phyloP scores from a whole-genome alignment of 2,329 filamentous ascomycete genomes.

The Thielaviopsis populi region DNA sequence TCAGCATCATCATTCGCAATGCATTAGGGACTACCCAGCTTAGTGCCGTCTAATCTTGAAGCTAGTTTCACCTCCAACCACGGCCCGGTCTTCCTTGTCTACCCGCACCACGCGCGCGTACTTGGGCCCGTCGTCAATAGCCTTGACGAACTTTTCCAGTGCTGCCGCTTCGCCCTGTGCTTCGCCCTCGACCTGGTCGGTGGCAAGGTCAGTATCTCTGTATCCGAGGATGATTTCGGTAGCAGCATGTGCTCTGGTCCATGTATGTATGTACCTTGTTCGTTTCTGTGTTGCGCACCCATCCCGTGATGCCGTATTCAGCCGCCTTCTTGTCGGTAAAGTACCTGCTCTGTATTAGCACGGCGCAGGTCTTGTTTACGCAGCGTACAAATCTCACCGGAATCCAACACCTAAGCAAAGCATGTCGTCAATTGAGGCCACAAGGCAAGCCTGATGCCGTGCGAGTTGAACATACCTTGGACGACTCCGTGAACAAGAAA shows the following conservation, averaged over 20 bases:
- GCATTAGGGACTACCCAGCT: background rate
- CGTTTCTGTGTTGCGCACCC: constrained; percentile 44
- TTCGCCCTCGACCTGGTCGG: constrained; percentile 65
- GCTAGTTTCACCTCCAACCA: constrained; percentile 49
- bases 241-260: background rate
- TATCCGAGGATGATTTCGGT: background rate
- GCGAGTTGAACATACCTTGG: constrained; percentile 40
- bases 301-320: constrained; percentile 40
- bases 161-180: constrained; percentile 58
- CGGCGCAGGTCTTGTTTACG: background rate
- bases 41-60: constrained; percentile 42
- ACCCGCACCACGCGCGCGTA: constrained; percentile 59
- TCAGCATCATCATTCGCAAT: constrained; percentile 1
- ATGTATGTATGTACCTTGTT: constrained; percentile 34
- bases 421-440: background rate
- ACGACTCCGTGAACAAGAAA: constrained; percentile 52
- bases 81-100: constrained; percentile 50
- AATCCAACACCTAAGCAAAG: constrained; percentile 37
- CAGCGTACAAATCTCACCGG: constrained; percentile 26
- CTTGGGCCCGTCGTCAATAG: constrained; percentile 59
- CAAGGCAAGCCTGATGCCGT: background rate
- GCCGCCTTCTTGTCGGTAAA: constrained; percentile 40
- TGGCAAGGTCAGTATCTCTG: background rate
- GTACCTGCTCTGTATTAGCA: constrained; percentile 26
- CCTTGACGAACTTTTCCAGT: constrained; percentile 55